Evolutionary conservation across 2,329 filamentous ascomycete genomes (phyloP).

Genomic region (Penicillium expansum): DNA sequence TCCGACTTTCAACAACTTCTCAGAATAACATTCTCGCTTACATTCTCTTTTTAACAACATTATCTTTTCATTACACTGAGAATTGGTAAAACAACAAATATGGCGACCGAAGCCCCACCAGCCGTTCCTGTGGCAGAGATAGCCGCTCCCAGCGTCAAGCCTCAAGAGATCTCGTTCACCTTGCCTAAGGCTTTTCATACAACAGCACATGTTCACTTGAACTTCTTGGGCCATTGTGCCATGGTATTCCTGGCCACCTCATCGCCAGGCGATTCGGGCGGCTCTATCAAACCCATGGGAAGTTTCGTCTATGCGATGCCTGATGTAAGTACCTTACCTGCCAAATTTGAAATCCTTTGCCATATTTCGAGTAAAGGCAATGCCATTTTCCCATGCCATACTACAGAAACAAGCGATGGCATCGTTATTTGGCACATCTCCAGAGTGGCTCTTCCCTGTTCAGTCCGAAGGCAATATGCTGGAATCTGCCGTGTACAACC

Average conservation of each 20-base stretch:
- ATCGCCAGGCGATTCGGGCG: conserved; percentile 43
- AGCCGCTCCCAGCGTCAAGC: conserved; percentile 35
- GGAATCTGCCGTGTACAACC: not conserved
- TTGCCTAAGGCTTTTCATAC: conserved; percentile 56
- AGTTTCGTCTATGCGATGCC: conserved; percentile 94
- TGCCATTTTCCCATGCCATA: not conserved
- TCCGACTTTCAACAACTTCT: not conserved
- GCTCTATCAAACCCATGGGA: conserved; percentile 60
- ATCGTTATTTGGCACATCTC: not conserved
- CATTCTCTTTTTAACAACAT: not conserved
- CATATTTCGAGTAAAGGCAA: not conserved
- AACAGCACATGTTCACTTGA: conserved; percentile 60
- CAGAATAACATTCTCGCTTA: not conserved
- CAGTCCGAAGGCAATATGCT: not conserved
- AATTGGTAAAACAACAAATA: not conserved
- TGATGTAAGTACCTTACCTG: conserved; percentile 58
- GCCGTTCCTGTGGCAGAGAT: conserved; percentile 18
- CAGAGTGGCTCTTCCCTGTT: not conserved
- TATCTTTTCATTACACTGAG: not conserved
- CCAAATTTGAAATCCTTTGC: not conserved
- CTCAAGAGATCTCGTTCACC: conserved; percentile 56
- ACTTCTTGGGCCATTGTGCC: conserved; percentile 51
- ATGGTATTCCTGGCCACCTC: conserved; percentile 59
- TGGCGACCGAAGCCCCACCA: conserved; percentile 16
- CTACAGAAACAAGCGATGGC: not conserved